Evolutionary conservation across 441 rosid species (phyloP).

Genomic region (Corymbia calophylla): DNA sequence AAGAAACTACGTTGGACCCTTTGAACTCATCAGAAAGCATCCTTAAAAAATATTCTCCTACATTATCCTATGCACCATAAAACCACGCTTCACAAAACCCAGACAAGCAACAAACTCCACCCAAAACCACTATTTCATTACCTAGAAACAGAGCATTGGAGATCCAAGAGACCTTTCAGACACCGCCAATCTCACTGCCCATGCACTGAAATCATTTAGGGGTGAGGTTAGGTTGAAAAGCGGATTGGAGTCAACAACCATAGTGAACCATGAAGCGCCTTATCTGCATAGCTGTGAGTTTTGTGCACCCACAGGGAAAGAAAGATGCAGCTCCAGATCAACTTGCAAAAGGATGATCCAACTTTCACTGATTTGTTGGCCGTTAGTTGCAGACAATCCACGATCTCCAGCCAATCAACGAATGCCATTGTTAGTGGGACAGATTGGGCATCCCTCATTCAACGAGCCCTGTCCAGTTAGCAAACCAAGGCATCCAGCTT

Average conservation of each 20-base stretch:
- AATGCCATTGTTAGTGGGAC: not conserved
- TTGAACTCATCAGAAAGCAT: not conserved
- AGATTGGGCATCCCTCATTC: not conserved
- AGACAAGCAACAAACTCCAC: not conserved
- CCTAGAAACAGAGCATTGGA: not conserved
- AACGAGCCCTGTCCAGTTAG: not conserved
- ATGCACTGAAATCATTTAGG: not conserved
- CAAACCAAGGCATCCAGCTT: not conserved
- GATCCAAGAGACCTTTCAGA: not conserved
- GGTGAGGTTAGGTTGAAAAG: not conserved
- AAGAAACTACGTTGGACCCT: not conserved
- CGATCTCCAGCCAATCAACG: not conserved
- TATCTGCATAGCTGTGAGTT: not conserved
- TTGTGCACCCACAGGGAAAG: not conserved
- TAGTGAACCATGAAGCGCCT: not conserved
- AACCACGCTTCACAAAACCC: not conserved
- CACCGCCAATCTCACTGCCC: not conserved
- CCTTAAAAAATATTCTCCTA: not conserved
- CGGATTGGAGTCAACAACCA: not conserved
- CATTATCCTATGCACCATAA: not conserved
- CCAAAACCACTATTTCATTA: not conserved
- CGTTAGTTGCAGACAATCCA: not conserved
- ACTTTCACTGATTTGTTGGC: not conserved
- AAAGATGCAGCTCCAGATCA: not conserved
- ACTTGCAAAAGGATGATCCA: not conserved